These are phyloP conservation scores for Cercospora nicotianae DNA, from an alignment of 2,329 filamentous ascomycete genomes.

Conservation along the genomic window DNA sequence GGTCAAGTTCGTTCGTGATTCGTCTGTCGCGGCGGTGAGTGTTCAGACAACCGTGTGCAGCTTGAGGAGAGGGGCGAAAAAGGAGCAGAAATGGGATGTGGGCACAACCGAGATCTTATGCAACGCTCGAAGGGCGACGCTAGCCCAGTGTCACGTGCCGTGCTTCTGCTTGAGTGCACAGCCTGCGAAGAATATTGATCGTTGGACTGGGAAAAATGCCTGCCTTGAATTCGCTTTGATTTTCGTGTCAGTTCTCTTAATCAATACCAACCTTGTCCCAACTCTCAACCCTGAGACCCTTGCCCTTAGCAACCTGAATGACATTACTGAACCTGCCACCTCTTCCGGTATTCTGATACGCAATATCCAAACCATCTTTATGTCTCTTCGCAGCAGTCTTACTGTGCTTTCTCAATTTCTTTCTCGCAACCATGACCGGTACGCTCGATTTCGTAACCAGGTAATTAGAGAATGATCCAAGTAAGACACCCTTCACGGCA, in stretches of 20 bases:
- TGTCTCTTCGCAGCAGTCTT: slow-evolving; percentile 41
- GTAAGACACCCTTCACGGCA: slow-evolving; percentile 87
- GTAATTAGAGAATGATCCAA: slow-evolving; percentile 97
- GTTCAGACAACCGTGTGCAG: not conserved
- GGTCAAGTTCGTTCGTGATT: not conserved
- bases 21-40: not conserved
- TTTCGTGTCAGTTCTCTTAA: slow-evolving; percentile 12
- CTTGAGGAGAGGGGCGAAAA: not conserved
- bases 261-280: slow-evolving; percentile 42
- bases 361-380: slow-evolving; percentile 36
- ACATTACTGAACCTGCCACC: slow-evolving; percentile 37
- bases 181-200: not conserved
- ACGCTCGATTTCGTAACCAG: slow-evolving; percentile 94
- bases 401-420: slow-evolving; percentile 81
- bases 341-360: slow-evolving; percentile 36
- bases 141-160: not conserved
- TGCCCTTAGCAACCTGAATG: slow-evolving; percentile 37
- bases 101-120: not conserved
- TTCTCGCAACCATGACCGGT: slow-evolving; percentile 95
- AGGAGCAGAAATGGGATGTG: not conserved
- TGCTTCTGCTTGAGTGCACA: not conserved
- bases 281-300: slow-evolving; percentile 36
- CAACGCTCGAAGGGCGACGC: not conserved
- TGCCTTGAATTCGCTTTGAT: not conserved
- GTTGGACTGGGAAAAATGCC: not conserved